These are phyloP conservation scores for Myotisia sp. DNA, from an alignment of 2,329 filamentous ascomycete species.

Conservation along the genomic window DNA sequence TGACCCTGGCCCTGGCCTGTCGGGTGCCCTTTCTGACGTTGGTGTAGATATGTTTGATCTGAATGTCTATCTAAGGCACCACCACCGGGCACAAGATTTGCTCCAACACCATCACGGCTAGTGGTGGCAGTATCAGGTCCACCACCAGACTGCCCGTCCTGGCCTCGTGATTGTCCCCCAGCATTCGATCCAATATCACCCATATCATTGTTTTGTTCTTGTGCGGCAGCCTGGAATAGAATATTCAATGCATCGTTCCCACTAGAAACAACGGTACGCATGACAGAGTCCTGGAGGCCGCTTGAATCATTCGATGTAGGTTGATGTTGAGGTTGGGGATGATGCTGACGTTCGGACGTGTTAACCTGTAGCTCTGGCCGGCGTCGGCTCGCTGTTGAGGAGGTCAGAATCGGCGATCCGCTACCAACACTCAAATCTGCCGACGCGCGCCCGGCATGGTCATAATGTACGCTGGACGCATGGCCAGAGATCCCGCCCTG, in stretches of 20 bases:
- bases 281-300: conserved; percentile 29
- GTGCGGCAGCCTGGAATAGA: conserved; percentile 37
- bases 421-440: conserved; percentile 4
- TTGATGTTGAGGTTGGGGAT: neutral
- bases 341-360: conserved; percentile 4
- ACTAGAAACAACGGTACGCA: conserved; percentile 38
- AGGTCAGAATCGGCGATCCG: conserved; percentile 7
- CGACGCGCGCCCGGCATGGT: conserved; percentile 4
- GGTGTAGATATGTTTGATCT: conserved; percentile 17
- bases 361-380: conserved; percentile 1
- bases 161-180: neutral
- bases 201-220: conserved; percentile 22
- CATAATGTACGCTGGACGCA: conserved; percentile 8
- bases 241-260: conserved; percentile 41
- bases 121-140: neutral
- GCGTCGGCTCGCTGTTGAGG: conserved; percentile 1
- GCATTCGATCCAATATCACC: conserved; percentile 2
- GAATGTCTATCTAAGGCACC: conserved; percentile 10
- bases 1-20: conserved; percentile 13
- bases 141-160: neutral
- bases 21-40: conserved; percentile 19
- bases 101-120: neutral
- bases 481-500: neutral
- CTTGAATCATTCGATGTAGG: conserved; percentile 13
- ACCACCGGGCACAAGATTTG: neutral